Evolutionary conservation across 257 asterid genomes (phyloP), one percentile per base, ranked within the genome.

Genomic region (Coffea canephora): DNA sequence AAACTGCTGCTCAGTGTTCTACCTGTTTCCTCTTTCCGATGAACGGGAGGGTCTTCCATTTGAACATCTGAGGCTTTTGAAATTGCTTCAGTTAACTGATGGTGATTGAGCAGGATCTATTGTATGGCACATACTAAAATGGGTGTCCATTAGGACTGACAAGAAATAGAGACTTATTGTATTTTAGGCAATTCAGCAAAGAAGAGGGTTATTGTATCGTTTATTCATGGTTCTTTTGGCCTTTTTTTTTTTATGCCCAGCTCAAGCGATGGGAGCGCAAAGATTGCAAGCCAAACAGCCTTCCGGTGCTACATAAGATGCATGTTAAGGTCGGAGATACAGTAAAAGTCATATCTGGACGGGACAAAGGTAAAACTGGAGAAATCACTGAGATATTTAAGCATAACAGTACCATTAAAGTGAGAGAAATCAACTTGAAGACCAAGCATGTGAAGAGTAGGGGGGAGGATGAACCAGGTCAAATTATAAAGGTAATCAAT

Each of bases 221-320:
- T 49, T 71, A 31, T 45, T 79, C 18, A 19, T 67, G 23, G 21
- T 27, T 21, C 19, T 78, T 59, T 50, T 34, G 43, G 4, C 66
- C 54, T 73, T 1, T 25, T 46, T 25, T 54, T 78, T 39, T 39
- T 39, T 39, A 57, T 57, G 71, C 78, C 75, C 91, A 96, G 99
- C 85, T 94, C 75, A 96, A 94, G 85, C 86, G 87, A 82, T 96
- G 98, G 98, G 99, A 96, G 81, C 80, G 97, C 85, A 96, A 94
- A 84, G 90, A 96, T 66, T 94, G 99, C 93, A 96, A 91, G 84
- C 93, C 97, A 72, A 96, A 96, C 96, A 92, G 99, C 82, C 89
- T 96, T 57, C 99, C 99, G 0, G 90, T 87, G 78, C 88, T 94
- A 48, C 98, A 91, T 68, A 94, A 96, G 81, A 90, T 96, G 94